Evolutionary conservation across 2,329 filamentous ascomycete genomes (phyloP).

Genomic region (Nannizzia gypsea): DNA sequence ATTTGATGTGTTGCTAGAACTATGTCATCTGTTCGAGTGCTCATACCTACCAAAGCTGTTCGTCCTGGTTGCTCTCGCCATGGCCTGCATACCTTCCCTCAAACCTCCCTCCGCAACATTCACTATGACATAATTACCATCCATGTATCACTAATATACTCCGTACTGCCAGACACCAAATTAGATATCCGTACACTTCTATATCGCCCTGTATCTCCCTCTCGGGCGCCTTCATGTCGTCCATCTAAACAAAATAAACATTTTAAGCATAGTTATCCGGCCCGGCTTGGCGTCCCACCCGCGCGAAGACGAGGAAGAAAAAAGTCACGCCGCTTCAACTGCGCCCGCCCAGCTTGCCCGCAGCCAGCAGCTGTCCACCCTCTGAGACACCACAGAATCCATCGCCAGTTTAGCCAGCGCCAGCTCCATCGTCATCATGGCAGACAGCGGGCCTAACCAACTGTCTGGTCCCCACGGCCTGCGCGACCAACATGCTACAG

Average conservation of each 20-base stretch:
- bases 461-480: not conserved
- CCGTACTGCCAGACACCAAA: too few species aligned
- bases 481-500: not conserved
- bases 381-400: not conserved
- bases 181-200: not conserved
- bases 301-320: not conserved
- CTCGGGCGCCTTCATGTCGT: not conserved
- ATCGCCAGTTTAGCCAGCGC: constrained; percentile 3
- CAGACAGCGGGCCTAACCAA: not conserved
- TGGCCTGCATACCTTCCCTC: not conserved
- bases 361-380: not conserved
- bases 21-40: not conserved
- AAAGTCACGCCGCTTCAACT: constrained; percentile 13
- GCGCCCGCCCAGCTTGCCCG: not conserved
- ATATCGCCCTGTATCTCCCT: not conserved
- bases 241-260: constrained; percentile 20
- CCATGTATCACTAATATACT: too few species aligned
- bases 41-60: too few species aligned
- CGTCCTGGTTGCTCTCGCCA: not conserved
- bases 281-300: not conserved
- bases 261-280: not conserved
- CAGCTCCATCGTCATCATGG: not conserved
- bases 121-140: too few species aligned
- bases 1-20: not conserved
- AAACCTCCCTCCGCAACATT: too few species aligned